Evolutionary conservation across 2,329 filamentous ascomycete species (phyloP), one percentile per base, ranked within the genome.

Genomic region (Fusarium acutatum): DNA sequence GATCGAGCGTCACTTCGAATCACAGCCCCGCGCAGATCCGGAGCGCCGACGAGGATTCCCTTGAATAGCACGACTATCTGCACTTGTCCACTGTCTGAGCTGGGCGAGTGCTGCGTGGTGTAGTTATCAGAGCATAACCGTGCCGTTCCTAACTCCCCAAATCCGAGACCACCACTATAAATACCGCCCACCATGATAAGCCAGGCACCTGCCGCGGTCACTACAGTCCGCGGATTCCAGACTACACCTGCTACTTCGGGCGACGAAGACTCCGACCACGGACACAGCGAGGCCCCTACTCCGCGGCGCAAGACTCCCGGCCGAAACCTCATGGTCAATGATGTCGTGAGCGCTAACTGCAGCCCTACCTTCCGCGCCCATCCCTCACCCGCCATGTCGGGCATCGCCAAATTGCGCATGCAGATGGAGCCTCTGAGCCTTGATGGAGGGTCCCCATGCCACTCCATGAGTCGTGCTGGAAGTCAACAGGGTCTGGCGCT

Each of bases 341-440:
- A 90, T 80, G 85, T 90, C 22, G 86, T 90, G 74, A 90, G 88
- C 80, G 87, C 87, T 63, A 85, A 93, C 81, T 91, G 89, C 82
- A 92, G 90, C 80, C 90, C 90, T 13, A 80, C 86, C 59, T 80
- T 92, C 70, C 87, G 89, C 53, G 83, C 82, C n/a, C 82, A 32
- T 81, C 84, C 84, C 22, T 89, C 89, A 24, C 88, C 88, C 17
- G 86, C 84, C 54, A 78, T 91, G 35, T 92, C 92, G 67, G 95
- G 94, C 53, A 95, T 98, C 77, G 93, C 94, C 78, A 93, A 92
- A 77, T 85, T 98, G 78, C 94, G 94, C 80, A 87, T 92, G 80
- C 92, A 96, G 79, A 87, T 97, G 65, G 95, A 97, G 69, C 90
- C 91, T 6, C 85, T 98, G 60, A 93, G 89, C 78, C 85, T 97